Conservation (phyloP, 129 eudicot genomes). For the Smallanthus sonchifolius region DNA sequence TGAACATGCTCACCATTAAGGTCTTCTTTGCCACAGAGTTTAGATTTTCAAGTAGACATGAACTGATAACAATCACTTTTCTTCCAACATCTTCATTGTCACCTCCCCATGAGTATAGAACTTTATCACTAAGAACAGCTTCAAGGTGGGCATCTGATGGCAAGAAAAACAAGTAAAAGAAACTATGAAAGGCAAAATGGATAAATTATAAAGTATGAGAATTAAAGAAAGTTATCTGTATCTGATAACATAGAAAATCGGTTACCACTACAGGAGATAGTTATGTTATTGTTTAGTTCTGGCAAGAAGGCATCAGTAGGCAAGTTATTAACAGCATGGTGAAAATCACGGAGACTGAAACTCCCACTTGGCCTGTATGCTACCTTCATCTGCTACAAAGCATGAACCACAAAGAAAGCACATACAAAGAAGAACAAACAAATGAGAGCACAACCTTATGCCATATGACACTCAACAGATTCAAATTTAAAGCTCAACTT, state of each 20-base stretch:
- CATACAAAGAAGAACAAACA: not conserved
- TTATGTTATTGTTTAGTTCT: conserved; percentile 40
- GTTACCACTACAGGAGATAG: conserved; percentile 48
- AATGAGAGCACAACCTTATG: not conserved
- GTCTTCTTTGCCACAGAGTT: conserved; percentile 50
- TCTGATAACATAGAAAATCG: not conserved
- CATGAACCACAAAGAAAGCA: conserved; percentile 3
- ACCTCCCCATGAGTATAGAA: conserved; percentile 62
- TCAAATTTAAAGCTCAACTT: not conserved
- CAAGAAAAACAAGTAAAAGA: not conserved
- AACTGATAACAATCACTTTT: conserved; percentile 67
- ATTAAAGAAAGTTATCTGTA: not conserved
- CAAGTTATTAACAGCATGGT: conserved; percentile 80
- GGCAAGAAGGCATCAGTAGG: conserved; percentile 69
- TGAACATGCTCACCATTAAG: conserved; percentile 51
- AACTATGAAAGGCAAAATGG: not conserved
- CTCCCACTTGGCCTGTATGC: conserved; percentile 76
- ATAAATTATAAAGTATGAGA: not conserved
- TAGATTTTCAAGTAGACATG: conserved; percentile 44
- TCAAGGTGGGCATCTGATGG: conserved; percentile 54
- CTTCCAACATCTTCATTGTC: conserved; percentile 55
- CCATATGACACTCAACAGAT: conserved; percentile 9
- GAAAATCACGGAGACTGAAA: conserved; percentile 89
- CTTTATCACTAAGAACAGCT: conserved; percentile 60
- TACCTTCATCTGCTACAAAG: conserved; percentile 63